These are phyloP conservation scores for Nidula niveotomentosa DNA, from an alignment of 1,284 basidiomycete species.

Conservation along the genomic window DNA sequence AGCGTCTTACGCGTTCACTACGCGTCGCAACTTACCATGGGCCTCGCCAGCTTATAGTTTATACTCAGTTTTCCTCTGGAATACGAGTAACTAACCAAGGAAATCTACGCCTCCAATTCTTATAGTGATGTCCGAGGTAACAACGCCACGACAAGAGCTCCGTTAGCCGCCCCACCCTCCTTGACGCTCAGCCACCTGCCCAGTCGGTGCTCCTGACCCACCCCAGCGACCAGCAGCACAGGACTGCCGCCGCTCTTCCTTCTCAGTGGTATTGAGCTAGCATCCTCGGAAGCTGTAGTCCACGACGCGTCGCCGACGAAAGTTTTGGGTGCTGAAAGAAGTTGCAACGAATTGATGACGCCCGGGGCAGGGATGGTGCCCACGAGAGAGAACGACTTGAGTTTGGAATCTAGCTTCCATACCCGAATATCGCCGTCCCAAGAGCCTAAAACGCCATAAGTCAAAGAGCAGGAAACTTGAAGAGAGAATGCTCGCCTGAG, in stretches of 20 bases:
- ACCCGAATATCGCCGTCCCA: constrained; percentile 89
- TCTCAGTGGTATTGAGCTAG: constrained; percentile 4
- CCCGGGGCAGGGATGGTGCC: constrained; percentile 70
- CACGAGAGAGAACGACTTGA: constrained; percentile 75
- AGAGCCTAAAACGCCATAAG: constrained; percentile 57
- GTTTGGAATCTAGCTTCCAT: constrained; percentile 82
- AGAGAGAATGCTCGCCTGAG: constrained; percentile 58
- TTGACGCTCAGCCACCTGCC: constrained; percentile 88
- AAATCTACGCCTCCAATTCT: too few relatives aligned
- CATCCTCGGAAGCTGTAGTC: constrained; percentile 14
- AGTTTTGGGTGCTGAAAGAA: constrained; percentile 62
- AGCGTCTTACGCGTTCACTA: too few relatives aligned
- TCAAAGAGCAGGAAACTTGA: neutral
- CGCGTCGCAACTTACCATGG: too few relatives aligned
- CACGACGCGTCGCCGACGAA: constrained; percentile 45
- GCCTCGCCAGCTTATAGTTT: too few relatives aligned
- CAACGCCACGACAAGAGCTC: constrained; percentile 58
- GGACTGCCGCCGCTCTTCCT: constrained; percentile 25
- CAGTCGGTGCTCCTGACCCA: constrained; percentile 87
- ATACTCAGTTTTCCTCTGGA: too few relatives aligned
- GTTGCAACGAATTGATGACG: constrained; percentile 88
- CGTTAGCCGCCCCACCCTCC: constrained; percentile 67
- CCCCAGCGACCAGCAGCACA: constrained; percentile 73
- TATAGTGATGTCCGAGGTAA: constrained; percentile 9
- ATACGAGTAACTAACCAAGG: too few relatives aligned